These are phyloP conservation scores for Medicago lupulina DNA, from an alignment of 306 rosid species.

Conservation along the genomic window DNA sequence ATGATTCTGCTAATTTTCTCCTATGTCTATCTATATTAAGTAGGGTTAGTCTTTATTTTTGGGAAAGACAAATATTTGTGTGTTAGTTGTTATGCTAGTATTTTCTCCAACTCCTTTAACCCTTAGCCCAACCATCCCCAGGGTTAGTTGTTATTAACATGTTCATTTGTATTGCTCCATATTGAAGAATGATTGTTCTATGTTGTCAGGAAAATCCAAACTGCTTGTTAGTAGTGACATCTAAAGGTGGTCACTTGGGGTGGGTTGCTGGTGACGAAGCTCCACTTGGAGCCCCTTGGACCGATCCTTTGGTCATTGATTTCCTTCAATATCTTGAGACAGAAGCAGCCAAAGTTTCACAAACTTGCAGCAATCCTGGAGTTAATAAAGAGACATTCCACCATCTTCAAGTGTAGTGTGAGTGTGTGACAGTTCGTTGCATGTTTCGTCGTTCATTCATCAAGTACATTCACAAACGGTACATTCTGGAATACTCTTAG, in stretches of 20 bases:
- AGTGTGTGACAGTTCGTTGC: neutral
- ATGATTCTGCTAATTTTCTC: neutral
- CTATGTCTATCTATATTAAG: neutral
- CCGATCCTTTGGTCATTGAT: conserved; percentile 81
- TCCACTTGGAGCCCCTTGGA: conserved; percentile 91
- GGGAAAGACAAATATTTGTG: neutral
- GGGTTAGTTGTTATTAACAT: neutral
- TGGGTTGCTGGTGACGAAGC: conserved; percentile 93
- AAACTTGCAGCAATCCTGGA: conserved; percentile 32
- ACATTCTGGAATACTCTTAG: conserved; percentile 19
- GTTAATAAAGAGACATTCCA: conserved; percentile 40
- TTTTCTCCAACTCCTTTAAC: neutral
- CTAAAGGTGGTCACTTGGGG: conserved; percentile 94
- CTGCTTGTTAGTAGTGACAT: conserved; percentile 86
- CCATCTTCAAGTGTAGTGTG: conserved; percentile 51
- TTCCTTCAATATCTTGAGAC: conserved; percentile 74
- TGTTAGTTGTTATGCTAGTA: neutral
- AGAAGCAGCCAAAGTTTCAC: conserved; percentile 39
- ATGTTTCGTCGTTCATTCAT: conserved; percentile 6
- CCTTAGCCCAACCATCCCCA: neutral
- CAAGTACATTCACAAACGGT: neutral
- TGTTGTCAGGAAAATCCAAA: conserved; percentile 78
- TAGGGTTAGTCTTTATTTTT: neutral
- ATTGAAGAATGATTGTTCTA: conserved; percentile 20
- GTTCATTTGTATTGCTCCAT: neutral